A percentile compares a stretch with the other conserved stretches of the same genome.
These are phyloP conservation scores for Linum lewisii DNA, from an alignment of 345 rosid genomes.

Conservation along the genomic window DNA sequence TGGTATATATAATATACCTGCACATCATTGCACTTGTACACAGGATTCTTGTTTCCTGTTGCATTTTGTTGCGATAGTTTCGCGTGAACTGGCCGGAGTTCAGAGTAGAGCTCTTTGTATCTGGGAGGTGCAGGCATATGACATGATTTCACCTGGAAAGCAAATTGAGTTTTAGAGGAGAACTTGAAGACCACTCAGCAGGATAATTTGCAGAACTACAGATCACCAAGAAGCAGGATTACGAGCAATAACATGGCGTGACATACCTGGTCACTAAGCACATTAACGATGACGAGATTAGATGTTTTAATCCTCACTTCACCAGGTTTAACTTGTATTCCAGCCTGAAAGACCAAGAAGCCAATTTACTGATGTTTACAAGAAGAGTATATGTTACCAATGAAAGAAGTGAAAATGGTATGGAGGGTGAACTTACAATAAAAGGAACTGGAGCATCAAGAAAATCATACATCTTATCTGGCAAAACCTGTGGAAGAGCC, in stretches of 20 bases:
- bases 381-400: not conserved
- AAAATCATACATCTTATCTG: slow-evolving; percentile 82
- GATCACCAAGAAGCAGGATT: not conserved
- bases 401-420: not conserved
- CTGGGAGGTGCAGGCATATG: slow-evolving; percentile 61
- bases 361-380: not conserved
- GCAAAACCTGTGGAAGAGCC: slow-evolving; percentile 53
- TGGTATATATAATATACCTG: slow-evolving; percentile 51
- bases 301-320: slow-evolving; percentile 78
- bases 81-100: slow-evolving; percentile 66
- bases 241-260: slow-evolving; percentile 6
- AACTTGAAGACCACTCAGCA: not conserved
- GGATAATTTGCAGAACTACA: not conserved
- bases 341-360: slow-evolving; percentile 41
- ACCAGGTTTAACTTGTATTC: slow-evolving; percentile 60
- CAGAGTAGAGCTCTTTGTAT: slow-evolving; percentile 53
- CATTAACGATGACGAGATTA: slow-evolving; percentile 63
- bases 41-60: slow-evolving; percentile 62
- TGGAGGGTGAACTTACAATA: slow-evolving; percentile 48
- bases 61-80: slow-evolving; percentile 49
- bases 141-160: slow-evolving; percentile 42
- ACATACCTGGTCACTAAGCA: slow-evolving; percentile 70
- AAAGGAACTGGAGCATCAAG: slow-evolving; percentile 99
- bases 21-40: slow-evolving; percentile 66
- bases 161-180: not conserved